phyloP scores from a whole-genome alignment of 2,329 filamentous ascomycete species.

The Apiospora koreana region DNA sequence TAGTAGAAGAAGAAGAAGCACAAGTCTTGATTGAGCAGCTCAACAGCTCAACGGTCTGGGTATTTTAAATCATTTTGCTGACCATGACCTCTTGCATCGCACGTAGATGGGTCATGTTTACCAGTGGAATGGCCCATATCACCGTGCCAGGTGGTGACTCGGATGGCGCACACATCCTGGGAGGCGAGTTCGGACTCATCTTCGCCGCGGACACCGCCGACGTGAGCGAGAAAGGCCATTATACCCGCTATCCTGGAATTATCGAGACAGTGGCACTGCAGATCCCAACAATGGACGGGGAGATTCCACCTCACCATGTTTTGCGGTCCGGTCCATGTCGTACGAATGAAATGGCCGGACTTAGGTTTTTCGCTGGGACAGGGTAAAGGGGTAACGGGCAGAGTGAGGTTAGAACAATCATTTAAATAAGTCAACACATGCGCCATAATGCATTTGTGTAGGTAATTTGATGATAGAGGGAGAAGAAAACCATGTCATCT shows the following conservation, averaged over 20 bases:
- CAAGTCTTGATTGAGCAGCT: no score
- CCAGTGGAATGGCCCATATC: slow-evolving; percentile 42
- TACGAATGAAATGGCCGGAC: slow-evolving; percentile 21
- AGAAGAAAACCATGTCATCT: no score
- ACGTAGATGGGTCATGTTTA: slow-evolving; percentile 36
- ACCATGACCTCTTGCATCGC: no score
- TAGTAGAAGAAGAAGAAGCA: no score
- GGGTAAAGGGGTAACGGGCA: background rate
- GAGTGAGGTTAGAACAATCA: no score
- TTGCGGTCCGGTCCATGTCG: slow-evolving; percentile 41
- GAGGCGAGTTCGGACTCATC: slow-evolving; percentile 41
- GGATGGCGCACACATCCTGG: slow-evolving; percentile 35
- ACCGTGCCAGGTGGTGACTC: slow-evolving; percentile 38
- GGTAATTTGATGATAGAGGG: no score
- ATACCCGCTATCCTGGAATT: slow-evolving; percentile 39
- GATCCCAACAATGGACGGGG: slow-evolving; percentile 37
- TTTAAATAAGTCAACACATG: no score
- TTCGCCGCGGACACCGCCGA: slow-evolving; percentile 43
- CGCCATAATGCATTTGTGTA: no score
- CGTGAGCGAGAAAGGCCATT: slow-evolving; percentile 41
- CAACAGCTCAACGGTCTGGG: no score
- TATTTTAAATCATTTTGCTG: no score
- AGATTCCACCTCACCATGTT: slow-evolving; percentile 39
- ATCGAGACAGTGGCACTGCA: slow-evolving; percentile 38
- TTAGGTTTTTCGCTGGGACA: background rate